phyloP scores from a whole-genome alignment of 2,329 filamentous ascomycete genomes.

The Pseudogymnoascus sp. region DNA sequence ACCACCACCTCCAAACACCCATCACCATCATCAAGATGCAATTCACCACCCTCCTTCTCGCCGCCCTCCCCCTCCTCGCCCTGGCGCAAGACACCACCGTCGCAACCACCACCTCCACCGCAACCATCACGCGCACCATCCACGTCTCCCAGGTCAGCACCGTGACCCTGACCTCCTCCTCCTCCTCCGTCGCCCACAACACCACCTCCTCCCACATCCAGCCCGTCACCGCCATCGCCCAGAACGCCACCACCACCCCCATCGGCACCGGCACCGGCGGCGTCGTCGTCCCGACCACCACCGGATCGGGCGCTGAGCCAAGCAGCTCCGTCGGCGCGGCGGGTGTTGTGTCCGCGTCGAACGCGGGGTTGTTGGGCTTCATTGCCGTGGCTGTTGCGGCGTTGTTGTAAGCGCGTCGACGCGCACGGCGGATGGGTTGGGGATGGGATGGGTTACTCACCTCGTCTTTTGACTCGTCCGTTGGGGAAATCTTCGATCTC shows the following conservation, averaged over 20 bases:
- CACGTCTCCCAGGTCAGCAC: neutral
- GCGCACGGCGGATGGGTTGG: too few relatives aligned
- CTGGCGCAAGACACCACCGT: neutral
- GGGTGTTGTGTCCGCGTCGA: neutral
- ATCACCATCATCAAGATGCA: neutral
- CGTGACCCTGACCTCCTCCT: neutral
- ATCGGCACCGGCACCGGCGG: neutral
- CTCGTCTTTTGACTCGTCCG: neutral
- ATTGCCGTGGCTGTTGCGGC: neutral
- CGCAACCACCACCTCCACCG: slow-evolving; percentile 6
- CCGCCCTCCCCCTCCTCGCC: neutral
- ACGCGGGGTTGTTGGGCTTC: neutral
- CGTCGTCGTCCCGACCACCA: neutral
- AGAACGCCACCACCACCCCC: neutral
- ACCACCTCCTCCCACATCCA: neutral
- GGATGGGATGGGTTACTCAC: too few relatives aligned
- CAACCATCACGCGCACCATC: neutral
- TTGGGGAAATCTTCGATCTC: neutral
- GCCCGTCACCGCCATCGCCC: neutral
- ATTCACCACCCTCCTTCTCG: neutral
- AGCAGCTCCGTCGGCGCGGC: neutral
- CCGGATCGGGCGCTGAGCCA: neutral
- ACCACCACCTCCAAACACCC: too few relatives aligned
- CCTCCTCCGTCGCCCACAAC: neutral
- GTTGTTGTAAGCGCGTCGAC: neutral